A percentile compares a stretch with the other conserved stretches of the same genome.
Evolutionary conservation across 78 protist species (phyloP).

Genomic region (Dictyostelium intermedium): DNA sequence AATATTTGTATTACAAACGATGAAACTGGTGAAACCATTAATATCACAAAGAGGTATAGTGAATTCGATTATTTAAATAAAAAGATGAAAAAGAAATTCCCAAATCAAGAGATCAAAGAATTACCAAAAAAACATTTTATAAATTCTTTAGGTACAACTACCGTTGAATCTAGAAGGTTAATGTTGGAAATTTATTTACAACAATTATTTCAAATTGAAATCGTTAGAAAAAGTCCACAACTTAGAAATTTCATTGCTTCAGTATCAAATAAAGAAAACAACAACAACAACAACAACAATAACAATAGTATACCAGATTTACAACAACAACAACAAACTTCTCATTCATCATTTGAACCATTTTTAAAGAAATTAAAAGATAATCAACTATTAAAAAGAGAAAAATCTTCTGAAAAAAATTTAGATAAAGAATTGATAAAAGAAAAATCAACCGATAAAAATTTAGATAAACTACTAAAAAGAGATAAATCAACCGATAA

Average conservation of each 20-base stretch:
- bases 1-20: constrained; percentile 34
- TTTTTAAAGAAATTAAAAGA: constrained; percentile 5
- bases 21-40: constrained; percentile 15
- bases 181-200: constrained; percentile 56
- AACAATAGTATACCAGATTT: too few relatives aligned
- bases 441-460: background rate
- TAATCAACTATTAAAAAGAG: background rate
- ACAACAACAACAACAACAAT: background rate
- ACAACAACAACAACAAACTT: background rate
- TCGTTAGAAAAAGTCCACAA: background rate
- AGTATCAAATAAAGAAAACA: background rate
- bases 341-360: background rate
- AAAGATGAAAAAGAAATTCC: constrained; percentile 50
- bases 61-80: constrained; percentile 53
- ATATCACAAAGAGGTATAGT: constrained; percentile 47
- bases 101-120: constrained; percentile 36
- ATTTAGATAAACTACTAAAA: background rate
- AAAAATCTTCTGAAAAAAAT: background rate
- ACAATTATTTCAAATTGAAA: constrained; percentile 50
- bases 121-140: constrained; percentile 71
- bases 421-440: background rate
- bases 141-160: constrained; percentile 15
- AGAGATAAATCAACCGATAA: background rate
- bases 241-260: constrained; percentile 13
- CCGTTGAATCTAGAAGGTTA: constrained; percentile 53